Evolutionary conservation across 2,329 filamentous ascomycete genomes (phyloP).

Genomic region (Penicillium sp.): DNA sequence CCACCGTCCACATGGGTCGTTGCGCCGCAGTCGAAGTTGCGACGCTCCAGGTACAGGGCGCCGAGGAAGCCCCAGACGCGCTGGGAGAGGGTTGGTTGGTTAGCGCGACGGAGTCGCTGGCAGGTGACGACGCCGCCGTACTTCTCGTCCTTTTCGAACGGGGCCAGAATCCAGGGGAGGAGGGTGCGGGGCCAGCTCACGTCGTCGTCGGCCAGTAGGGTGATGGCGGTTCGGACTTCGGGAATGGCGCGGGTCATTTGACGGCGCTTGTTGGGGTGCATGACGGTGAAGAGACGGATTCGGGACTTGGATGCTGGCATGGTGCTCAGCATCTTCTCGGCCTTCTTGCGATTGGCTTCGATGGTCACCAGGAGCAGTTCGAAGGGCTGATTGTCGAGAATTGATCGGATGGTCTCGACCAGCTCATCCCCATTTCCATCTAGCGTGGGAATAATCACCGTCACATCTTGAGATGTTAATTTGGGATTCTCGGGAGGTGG

Average conservation of each 20-base stretch:
- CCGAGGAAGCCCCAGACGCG: slow-evolving; percentile 86
- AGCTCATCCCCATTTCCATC: slow-evolving; percentile 84
- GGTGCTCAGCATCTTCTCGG: slow-evolving; percentile 61
- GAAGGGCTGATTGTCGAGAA: slow-evolving; percentile 58
- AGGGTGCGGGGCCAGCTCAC: slow-evolving; percentile 87
- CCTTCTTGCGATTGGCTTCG: slow-evolving; percentile 70
- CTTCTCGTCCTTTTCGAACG: slow-evolving; percentile 74
- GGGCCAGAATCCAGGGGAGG: slow-evolving; percentile 87
- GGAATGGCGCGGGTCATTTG: slow-evolving; percentile 92
- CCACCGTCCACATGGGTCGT: slow-evolving; percentile 94
- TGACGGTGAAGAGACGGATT: slow-evolving; percentile 73
- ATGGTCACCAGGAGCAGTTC: slow-evolving; percentile 86
- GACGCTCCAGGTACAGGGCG: slow-evolving; percentile 85
- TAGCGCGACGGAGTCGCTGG: slow-evolving; percentile 76
- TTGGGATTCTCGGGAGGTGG: slow-evolving; percentile 79
- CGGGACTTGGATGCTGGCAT: slow-evolving; percentile 62
- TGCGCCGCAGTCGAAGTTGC: slow-evolving; percentile 95
- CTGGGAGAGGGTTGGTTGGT: slow-evolving; percentile 59
- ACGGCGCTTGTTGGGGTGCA: slow-evolving; percentile 90
- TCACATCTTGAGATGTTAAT: slow-evolving; percentile 80
- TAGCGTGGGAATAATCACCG: slow-evolving; percentile 90
- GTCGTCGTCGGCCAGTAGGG: slow-evolving; percentile 92
- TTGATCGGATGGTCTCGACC: slow-evolving; percentile 69
- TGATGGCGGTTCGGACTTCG: slow-evolving; percentile 78
- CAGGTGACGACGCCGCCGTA: slow-evolving; percentile 93